phyloP scores from a whole-genome alignment of 176 grass and related monocot species.

The Cymbopogon citratus region DNA sequence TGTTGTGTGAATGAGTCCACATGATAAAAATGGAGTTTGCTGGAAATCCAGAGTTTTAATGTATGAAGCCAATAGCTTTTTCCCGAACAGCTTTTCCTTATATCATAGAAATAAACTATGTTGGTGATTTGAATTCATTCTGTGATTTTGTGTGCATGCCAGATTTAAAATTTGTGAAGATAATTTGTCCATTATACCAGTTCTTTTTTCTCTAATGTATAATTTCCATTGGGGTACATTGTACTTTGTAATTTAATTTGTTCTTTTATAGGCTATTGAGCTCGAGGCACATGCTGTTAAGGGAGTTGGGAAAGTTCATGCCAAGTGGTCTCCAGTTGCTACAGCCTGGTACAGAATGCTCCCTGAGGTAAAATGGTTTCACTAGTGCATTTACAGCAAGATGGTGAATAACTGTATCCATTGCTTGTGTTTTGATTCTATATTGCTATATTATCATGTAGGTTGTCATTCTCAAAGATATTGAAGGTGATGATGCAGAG shows the following conservation, averaged over 20 bases:
- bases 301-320: constrained; percentile 79
- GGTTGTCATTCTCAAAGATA: constrained; percentile 61
- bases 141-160: background rate
- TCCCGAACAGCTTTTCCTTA: background rate
- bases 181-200: background rate
- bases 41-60: background rate
- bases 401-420: background rate
- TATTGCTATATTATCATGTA: constrained; percentile 22
- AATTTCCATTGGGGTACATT: background rate
- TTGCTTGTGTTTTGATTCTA: background rate
- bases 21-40: background rate
- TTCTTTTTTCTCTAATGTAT: background rate
- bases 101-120: background rate
- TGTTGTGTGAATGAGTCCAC: background rate
- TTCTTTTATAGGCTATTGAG: constrained; percentile 60
- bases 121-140: background rate
- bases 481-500: constrained; percentile 53
- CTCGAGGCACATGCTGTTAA: constrained; percentile 90
- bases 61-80: background rate
- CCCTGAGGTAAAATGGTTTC: constrained; percentile 65
- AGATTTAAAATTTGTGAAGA: background rate
- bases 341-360: constrained; percentile 96
- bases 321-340: constrained; percentile 97
- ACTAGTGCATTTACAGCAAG: constrained; percentile 4
- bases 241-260: background rate